These are phyloP conservation scores for Acorus calamus DNA, from an alignment of 106 monocot genomes.

Conservation along the genomic window DNA sequence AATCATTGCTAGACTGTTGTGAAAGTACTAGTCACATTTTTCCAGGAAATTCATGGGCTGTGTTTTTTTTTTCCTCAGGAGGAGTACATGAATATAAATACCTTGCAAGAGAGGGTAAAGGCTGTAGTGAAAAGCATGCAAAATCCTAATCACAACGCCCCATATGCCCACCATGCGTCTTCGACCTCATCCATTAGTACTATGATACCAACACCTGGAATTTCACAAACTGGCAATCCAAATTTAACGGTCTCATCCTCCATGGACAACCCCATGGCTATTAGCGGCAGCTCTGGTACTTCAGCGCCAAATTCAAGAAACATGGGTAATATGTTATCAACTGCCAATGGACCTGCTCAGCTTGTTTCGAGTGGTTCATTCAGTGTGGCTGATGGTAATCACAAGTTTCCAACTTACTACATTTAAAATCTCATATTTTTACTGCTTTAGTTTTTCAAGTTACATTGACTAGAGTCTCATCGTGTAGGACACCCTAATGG, in stretches of 20 bases:
- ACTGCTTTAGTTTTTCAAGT: too few relatives aligned
- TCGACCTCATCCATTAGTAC: constrained; percentile 41
- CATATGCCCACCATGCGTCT: constrained; percentile 20
- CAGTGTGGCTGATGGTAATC: constrained; percentile 29
- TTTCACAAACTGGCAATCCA: constrained; percentile 28
- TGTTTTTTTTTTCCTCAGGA: constrained; percentile 26
- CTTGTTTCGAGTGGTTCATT: constrained; percentile 22
- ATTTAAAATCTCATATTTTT: too few relatives aligned
- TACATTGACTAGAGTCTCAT: background rate
- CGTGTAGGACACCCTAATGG: constrained; percentile 44
- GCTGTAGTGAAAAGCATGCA: constrained; percentile 20
- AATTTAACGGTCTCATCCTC: constrained; percentile 17
- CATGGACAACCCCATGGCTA: constrained; percentile 17
- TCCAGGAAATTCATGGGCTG: background rate
- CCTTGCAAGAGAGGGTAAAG: constrained; percentile 44
- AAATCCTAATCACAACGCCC: constrained; percentile 21
- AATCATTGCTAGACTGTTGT: background rate
- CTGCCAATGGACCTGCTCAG: constrained; percentile 26
- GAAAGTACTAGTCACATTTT: background rate
- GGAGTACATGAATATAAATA: constrained; percentile 58
- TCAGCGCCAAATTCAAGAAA: constrained; percentile 18
- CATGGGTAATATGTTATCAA: constrained; percentile 21
- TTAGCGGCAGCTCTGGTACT: constrained; percentile 20
- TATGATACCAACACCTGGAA: constrained; percentile 94
- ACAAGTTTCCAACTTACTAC: background rate